A percentile compares a stretch with the other conserved stretches of the same genome.
phyloP scores from a whole-genome alignment of 192 early-diverging fungal species.

The Obelidium mucronatum region DNA sequence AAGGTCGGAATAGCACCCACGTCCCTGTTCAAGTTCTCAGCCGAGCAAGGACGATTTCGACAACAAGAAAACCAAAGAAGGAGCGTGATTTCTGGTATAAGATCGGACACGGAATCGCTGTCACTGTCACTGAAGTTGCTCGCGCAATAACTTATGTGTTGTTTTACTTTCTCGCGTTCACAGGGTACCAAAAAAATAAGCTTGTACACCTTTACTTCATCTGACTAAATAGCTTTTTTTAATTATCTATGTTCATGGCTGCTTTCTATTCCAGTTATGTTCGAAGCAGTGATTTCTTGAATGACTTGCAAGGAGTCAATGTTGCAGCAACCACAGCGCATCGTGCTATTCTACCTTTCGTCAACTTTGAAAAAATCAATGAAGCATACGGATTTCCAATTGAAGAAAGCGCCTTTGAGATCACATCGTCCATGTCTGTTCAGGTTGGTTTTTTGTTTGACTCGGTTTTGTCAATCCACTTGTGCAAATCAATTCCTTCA shows the following conservation, averaged over 20 bases:
- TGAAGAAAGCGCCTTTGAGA: not conserved
- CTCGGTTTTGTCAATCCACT: too few relatives aligned
- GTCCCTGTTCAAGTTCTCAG: too few relatives aligned
- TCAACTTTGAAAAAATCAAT: not conserved
- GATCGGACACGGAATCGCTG: not conserved
- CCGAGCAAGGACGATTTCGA: too few relatives aligned
- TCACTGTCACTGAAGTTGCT: not conserved
- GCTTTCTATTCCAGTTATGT: not conserved
- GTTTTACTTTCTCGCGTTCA: not conserved
- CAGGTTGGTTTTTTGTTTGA: too few relatives aligned
- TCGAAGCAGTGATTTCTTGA: not conserved
- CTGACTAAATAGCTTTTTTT: too few relatives aligned
- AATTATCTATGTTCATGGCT: not conserved
- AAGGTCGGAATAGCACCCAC: too few relatives aligned
- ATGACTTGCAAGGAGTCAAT: not conserved
- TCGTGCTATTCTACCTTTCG: not conserved
- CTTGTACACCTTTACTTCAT: too few relatives aligned
- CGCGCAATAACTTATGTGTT: not conserved
- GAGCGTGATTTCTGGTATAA: not conserved
- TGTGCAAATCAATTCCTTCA: too few relatives aligned
- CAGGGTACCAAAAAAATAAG: not conserved
- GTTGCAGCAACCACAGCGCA: not conserved
- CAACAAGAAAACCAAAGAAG: not conserved
- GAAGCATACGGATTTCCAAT: not conserved
- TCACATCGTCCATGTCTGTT: not conserved